A percentile compares a stretch with the other conserved stretches of the same genome.
These are phyloP conservation scores for Monosporascus sp. DNA, from an alignment of 2,329 filamentous ascomycete species.

Conservation along the genomic window DNA sequence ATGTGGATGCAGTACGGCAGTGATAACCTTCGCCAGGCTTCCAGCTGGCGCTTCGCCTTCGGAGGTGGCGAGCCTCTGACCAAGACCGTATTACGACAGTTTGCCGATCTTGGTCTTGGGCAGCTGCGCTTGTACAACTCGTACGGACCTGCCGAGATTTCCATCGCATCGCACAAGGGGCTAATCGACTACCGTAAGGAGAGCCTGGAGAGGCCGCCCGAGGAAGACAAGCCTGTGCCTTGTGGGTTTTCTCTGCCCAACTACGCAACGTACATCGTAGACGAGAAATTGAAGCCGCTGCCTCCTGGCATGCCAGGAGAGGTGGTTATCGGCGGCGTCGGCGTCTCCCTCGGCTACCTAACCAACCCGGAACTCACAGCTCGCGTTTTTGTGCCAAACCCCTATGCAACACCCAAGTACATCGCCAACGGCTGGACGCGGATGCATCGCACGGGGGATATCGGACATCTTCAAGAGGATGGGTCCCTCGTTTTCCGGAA, in stretches of 20 bases:
- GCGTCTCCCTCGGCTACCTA: conserved; percentile 30
- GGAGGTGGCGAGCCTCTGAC: conserved; percentile 26
- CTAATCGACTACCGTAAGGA: too few species aligned
- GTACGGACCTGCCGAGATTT: conserved; percentile 13
- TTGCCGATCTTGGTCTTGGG: too few species aligned
- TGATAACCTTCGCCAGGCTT: conserved; percentile 4
- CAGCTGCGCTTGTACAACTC: conserved; percentile 14
- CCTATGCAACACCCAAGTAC: neutral
- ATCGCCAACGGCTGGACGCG: conserved; percentile 4
- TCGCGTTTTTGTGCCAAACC: neutral
- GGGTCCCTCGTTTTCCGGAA: conserved; percentile 33
- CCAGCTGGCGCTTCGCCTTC: conserved; percentile 25
- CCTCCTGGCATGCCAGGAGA: conserved; percentile 38
- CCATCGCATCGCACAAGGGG: too few species aligned
- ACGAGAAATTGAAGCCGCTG: conserved; percentile 27
- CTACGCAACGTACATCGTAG: conserved; percentile 31
- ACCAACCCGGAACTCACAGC: conserved; percentile 14
- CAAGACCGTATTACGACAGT: too few species aligned
- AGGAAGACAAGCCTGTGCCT: too few species aligned
- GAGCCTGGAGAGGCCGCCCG: too few species aligned
- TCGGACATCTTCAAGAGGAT: conserved; percentile 26
- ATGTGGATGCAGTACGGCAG: conserved; percentile 14
- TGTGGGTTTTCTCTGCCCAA: conserved; percentile 7
- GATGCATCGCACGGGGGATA: conserved; percentile 32
- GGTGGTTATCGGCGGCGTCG: conserved; percentile 33